Evolutionary conservation across 2,329 filamentous ascomycete species (phyloP).

Genomic region (Neonectria punicea): DNA sequence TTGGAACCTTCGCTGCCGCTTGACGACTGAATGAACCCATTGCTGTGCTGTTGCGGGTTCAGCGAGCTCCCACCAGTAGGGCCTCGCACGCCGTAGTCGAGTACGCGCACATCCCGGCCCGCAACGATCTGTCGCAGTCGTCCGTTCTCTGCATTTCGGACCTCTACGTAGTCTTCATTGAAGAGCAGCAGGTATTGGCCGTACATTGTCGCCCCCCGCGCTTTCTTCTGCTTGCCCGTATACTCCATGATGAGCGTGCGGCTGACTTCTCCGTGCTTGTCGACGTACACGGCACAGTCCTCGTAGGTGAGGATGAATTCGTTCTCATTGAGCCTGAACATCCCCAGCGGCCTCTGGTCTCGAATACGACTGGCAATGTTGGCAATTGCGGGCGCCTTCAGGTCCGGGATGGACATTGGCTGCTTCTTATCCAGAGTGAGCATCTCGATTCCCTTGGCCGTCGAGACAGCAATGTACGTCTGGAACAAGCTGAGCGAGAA

Average conservation of each 20-base stretch:
- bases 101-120: conserved; percentile 86
- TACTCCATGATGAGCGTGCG: conserved; percentile 98
- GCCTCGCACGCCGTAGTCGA: conserved; percentile 83
- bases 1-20: conserved; percentile 62
- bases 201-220: conserved; percentile 86
- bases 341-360: conserved; percentile 87
- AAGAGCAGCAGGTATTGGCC: conserved; percentile 93
- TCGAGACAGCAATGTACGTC: conserved; percentile 90
- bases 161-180: conserved; percentile 96
- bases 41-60: conserved; percentile 47
- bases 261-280: conserved; percentile 96
- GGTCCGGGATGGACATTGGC: conserved; percentile 91
- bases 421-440: conserved; percentile 98
- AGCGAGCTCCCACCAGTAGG: conserved; percentile 62
- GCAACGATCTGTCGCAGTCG: conserved; percentile 93
- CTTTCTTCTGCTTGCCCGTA: conserved; percentile 85
- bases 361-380: conserved; percentile 87
- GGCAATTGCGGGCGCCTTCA: conserved; percentile 79
- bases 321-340: conserved; percentile 93
- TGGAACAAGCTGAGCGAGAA: conserved; percentile 97
- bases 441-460: conserved; percentile 92
- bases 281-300: conserved; percentile 96
- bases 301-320: conserved; percentile 96
- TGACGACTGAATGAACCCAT: conserved; percentile 48
- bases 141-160: conserved; percentile 96